A percentile compares a stretch with the other conserved stretches of the same genome.
These are phyloP conservation scores for Harrya chromipes DNA, from an alignment of 768 basidiomycete genomes.

Conservation along the genomic window DNA sequence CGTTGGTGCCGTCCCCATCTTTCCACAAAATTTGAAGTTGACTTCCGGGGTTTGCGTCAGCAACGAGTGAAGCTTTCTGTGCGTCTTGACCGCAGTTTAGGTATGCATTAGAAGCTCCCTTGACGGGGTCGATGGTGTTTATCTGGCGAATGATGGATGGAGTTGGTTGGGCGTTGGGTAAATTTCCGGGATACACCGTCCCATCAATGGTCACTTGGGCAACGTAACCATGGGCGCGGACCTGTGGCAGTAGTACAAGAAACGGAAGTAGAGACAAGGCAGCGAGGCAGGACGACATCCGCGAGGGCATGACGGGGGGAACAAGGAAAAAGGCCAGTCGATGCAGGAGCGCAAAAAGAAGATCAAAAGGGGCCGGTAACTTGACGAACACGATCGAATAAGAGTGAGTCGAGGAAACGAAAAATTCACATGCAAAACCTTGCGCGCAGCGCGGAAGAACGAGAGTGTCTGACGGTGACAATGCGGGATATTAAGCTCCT, in stretches of 20 bases:
- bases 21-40: conserved; percentile 53
- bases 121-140: conserved; percentile 43
- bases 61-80: conserved; percentile 46
- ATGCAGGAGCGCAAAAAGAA: neutral
- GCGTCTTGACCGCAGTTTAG: conserved; percentile 62
- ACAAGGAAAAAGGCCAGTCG: neutral
- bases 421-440: conserved; percentile 4
- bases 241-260: conserved; percentile 16
- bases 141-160: conserved; percentile 46
- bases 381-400: neutral
- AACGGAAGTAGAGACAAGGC: conserved; percentile 3
- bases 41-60: conserved; percentile 59
- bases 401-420: neutral
- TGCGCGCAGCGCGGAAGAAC: conserved; percentile 2
- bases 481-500: conserved; percentile 17
- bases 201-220: conserved; percentile 43
- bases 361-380: neutral
- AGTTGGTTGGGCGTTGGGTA: conserved; percentile 37
- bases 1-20: conserved; percentile 40
- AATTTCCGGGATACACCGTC: conserved; percentile 40
- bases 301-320: conserved; percentile 4
- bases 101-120: conserved; percentile 54
- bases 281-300: neutral
- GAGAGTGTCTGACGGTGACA: conserved; percentile 5
- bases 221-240: conserved; percentile 44